Percentiles rank a stretch among this genome's conserved stretches.
phyloP scores from a whole-genome alignment of 768 basidiomycete genomes.

The Boletus reticulatus region DNA sequence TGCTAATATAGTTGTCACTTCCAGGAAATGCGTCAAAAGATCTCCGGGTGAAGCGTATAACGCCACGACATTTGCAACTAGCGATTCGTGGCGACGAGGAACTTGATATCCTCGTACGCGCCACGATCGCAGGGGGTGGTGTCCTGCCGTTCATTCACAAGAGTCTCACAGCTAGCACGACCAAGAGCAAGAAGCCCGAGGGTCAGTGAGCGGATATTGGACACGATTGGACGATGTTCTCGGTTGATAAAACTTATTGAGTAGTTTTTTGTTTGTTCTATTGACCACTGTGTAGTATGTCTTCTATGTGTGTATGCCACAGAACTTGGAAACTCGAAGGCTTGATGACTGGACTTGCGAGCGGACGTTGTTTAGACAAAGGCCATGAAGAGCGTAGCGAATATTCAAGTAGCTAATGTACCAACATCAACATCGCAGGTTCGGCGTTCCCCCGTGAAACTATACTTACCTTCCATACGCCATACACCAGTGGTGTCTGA shows the following conservation, averaged over 20 bases:
- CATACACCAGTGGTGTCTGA: no score
- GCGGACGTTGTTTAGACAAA: not conserved
- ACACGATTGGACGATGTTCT: constrained; percentile 2
- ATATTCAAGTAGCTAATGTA: no score
- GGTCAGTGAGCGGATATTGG: constrained; percentile 19
- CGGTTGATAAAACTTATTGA: constrained; percentile 19
- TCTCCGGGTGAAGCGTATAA: constrained; percentile 95
- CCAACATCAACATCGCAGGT: no score
- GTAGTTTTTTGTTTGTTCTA: no score
- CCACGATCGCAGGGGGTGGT: constrained; percentile 91
- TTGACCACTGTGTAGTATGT: constrained; percentile 19
- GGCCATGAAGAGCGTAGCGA: not conserved
- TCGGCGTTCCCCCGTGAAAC: no score
- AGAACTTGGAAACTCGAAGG: not conserved
- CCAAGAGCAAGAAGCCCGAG: constrained; percentile 48
- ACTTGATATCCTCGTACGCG: constrained; percentile 90
- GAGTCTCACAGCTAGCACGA: constrained; percentile 55
- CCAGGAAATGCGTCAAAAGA: constrained; percentile 96
- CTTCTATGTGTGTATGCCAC: constrained; percentile 8
- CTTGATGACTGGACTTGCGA: not conserved
- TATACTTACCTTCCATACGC: no score
- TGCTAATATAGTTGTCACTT: not conserved
- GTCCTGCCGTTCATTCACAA: constrained; percentile 90
- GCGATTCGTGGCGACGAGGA: constrained; percentile 98
- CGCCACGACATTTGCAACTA: constrained; percentile 91